Conservation (phyloP, 2,329 filamentous ascomycete species). For the Gremmenia infestans region DNA sequence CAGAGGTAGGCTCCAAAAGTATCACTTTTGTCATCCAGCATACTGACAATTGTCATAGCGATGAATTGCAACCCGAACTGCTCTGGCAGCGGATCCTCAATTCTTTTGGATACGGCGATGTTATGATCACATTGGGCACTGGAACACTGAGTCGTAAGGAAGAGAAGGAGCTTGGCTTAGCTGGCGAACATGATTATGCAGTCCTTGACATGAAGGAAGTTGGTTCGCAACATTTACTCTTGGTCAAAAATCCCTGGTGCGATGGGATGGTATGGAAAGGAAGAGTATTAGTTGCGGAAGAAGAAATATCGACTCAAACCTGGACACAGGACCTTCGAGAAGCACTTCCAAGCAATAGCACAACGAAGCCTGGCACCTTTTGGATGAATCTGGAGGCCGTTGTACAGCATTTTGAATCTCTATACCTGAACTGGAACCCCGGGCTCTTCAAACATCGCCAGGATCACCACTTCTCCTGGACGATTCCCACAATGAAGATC, state of each 20-base stretch:
- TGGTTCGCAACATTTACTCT: conserved; percentile 58
- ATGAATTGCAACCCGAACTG: conserved; percentile 69
- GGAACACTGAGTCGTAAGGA: conserved; percentile 73
- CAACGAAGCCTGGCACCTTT: conserved; percentile 65
- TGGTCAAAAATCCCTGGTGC: conserved; percentile 96
- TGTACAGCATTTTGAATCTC: conserved; percentile 86
- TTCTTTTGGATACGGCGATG: conserved; percentile 71
- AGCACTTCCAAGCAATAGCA: conserved; percentile 17
- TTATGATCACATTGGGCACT: conserved; percentile 86
- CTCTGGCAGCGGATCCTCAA: conserved; percentile 75
- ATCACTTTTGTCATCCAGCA: background rate
- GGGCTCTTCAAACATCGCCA: conserved; percentile 73
- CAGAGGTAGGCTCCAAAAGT: conserved; percentile 50
- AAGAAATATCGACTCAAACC: background rate
- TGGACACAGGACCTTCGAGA: conserved; percentile 25
- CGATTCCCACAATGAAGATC: conserved; percentile 45
- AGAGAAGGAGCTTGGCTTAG: conserved; percentile 75
- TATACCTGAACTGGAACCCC: conserved; percentile 98
- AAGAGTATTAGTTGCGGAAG: conserved; percentile 1
- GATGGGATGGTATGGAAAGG: conserved; percentile 73
- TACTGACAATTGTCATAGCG: conserved; percentile 40
- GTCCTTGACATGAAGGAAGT: conserved; percentile 72
- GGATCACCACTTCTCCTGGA: conserved; percentile 88
- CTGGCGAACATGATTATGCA: conserved; percentile 90
- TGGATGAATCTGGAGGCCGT: conserved; percentile 91